Conservation (phyloP, 257 asterid species). For the Leonotis leonurus region DNA sequence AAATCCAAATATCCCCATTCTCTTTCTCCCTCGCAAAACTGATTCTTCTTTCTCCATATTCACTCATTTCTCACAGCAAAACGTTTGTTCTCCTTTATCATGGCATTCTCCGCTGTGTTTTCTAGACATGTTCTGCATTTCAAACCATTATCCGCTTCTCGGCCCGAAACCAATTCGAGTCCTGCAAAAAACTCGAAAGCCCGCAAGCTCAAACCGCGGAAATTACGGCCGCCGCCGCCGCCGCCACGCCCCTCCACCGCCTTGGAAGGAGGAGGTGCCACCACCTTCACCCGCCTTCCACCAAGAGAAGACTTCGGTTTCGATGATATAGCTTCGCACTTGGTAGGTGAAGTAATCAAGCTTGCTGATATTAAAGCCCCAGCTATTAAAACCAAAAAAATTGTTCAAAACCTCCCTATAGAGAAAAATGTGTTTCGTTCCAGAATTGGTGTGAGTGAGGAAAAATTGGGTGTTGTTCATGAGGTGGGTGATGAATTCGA, state of each 20-base stretch:
- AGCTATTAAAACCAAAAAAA: slow-evolving; percentile 9
- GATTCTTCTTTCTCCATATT: too few species aligned
- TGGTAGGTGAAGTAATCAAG: slow-evolving; percentile 34
- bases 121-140: slow-evolving; percentile 17
- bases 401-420: background rate
- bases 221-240: slow-evolving; percentile 18
- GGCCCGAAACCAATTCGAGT: slow-evolving; percentile 25
- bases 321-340: slow-evolving; percentile 16
- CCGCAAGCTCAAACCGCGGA: slow-evolving; percentile 34
- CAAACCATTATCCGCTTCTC: slow-evolving; percentile 27
- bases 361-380: slow-evolving; percentile 33
- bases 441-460: slow-evolving; percentile 14
- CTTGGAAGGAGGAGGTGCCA: slow-evolving; percentile 64
- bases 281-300: slow-evolving; percentile 75
- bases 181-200: slow-evolving; percentile 22
- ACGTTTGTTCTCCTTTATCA: background rate
- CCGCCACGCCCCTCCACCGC: slow-evolving; percentile 25
- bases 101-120: slow-evolving; percentile 30
- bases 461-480: slow-evolving; percentile 5
- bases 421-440: slow-evolving; percentile 4
- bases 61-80: too few species aligned
- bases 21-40: slow-evolving; percentile 18
- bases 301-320: slow-evolving; percentile 62
- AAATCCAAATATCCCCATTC: too few species aligned
- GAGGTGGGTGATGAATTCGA: slow-evolving; percentile 17